A percentile compares a stretch with the other conserved stretches of the same genome.
phyloP scores from a whole-genome alignment of 2,329 filamentous ascomycete species.

The Simplicillium sp. region DNA sequence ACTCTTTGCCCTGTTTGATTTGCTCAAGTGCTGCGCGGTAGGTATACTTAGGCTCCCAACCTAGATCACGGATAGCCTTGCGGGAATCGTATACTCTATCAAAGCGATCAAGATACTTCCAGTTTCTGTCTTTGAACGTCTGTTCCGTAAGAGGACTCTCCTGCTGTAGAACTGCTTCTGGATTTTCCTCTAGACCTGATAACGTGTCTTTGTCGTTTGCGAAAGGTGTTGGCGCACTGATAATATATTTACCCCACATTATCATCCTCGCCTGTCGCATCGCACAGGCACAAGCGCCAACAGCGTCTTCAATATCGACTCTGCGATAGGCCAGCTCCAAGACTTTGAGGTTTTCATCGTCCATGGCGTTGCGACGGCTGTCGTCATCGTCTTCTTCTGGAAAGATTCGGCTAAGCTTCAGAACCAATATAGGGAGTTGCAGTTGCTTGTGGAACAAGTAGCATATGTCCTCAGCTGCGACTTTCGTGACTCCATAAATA shows the following conservation, averaged over 20 bases:
- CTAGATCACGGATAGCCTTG: constrained; percentile 28
- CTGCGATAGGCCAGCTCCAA: constrained; percentile 36
- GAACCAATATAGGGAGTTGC: constrained; percentile 28
- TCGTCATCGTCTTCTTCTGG: constrained; percentile 36
- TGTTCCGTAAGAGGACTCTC: constrained; percentile 16
- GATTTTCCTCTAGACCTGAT: constrained; percentile 20
- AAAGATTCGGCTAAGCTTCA: constrained; percentile 39
- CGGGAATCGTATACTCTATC: constrained; percentile 36
- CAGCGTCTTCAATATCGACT: constrained; percentile 33
- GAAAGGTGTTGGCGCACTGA: constrained; percentile 34
- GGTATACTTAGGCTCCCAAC: constrained; percentile 31
- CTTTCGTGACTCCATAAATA: constrained; percentile 39
- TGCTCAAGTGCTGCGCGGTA: constrained; percentile 24
- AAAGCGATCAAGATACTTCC: constrained; percentile 26
- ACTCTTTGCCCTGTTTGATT: constrained; percentile 22
- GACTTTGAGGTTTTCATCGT: constrained; percentile 35
- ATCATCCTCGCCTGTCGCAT: constrained; percentile 22
- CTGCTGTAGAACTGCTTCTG: constrained; percentile 17
- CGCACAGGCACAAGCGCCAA: constrained; percentile 27
- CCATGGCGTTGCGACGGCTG: constrained; percentile 22
- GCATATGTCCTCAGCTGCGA: constrained; percentile 38
- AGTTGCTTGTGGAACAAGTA: constrained; percentile 27
- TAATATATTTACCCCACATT: constrained; percentile 29
- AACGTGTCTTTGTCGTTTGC: constrained; percentile 18
- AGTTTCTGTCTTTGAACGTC: constrained; percentile 22